Evolutionary conservation across 305 asterid genomes (phyloP).

Genomic region (Lippia alba): DNA sequence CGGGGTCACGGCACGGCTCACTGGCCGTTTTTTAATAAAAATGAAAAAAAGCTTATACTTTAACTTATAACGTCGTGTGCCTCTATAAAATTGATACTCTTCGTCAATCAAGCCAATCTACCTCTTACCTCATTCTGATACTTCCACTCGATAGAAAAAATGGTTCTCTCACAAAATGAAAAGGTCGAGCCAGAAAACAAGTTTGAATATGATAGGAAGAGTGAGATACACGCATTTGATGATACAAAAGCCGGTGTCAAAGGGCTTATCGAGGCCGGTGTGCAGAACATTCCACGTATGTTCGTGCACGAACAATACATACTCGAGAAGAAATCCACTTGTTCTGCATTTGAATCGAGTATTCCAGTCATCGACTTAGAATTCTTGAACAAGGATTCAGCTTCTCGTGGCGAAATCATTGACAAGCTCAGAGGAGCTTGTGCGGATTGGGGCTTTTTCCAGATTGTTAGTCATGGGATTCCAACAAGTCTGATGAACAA

Average conservation of each 20-base stretch:
- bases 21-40: too few species aligned
- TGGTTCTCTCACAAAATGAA: neutral
- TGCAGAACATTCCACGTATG: slow-evolving; percentile 44
- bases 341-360: slow-evolving; percentile 4
- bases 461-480: slow-evolving; percentile 46
- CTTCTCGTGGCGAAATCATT: slow-evolving; percentile 29
- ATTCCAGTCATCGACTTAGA: slow-evolving; percentile 51
- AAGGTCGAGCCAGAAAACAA: neutral
- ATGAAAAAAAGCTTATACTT: too few species aligned
- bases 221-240: neutral
- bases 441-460: slow-evolving; percentile 51
- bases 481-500: slow-evolving; percentile 29
- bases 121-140: too few species aligned
- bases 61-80: too few species aligned
- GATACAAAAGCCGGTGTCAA: slow-evolving; percentile 41
- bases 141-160: neutral
- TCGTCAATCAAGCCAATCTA: too few species aligned
- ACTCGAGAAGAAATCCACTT: slow-evolving; percentile 15
- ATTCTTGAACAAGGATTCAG: slow-evolving; percentile 14
- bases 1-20: too few species aligned
- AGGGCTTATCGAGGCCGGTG: slow-evolving; percentile 51
- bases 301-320: slow-evolving; percentile 40
- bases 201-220: neutral
- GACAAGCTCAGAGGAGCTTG: slow-evolving; percentile 36
- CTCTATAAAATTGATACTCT: too few species aligned